phyloP scores from a whole-genome alignment of 768 basidiomycete genomes.

The Steccherinum ochraceum region DNA sequence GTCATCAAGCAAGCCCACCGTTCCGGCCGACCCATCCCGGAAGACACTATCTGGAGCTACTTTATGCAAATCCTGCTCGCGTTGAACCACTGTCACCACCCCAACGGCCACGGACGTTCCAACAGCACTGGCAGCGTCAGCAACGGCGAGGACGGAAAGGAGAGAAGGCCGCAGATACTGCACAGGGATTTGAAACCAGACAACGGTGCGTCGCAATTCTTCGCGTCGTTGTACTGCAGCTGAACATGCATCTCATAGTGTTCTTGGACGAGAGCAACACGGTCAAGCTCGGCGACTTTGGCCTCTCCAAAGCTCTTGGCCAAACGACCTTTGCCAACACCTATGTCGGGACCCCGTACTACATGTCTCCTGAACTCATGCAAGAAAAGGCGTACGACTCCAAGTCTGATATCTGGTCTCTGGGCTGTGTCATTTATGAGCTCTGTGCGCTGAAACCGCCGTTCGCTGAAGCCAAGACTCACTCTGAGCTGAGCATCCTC shows the following conservation, averaged over 20 bases:
- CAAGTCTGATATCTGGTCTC: slow-evolving; percentile 97
- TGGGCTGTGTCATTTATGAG: slow-evolving; percentile 96
- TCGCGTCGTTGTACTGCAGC: neutral
- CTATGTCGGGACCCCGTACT: slow-evolving; percentile 98
- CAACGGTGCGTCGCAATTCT: slow-evolving; percentile 80
- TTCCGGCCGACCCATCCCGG: slow-evolving; percentile 68
- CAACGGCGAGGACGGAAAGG: slow-evolving; percentile 33
- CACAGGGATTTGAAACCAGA: slow-evolving; percentile 98
- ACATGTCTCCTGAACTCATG: slow-evolving; percentile 99
- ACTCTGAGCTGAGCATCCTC: slow-evolving; percentile 74
- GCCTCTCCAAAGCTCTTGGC: slow-evolving; percentile 85
- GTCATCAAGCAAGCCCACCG: slow-evolving; percentile 77
- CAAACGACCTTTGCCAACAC: slow-evolving; percentile 90
- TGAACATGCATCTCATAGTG: too few species aligned
- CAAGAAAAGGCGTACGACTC: slow-evolving; percentile 96
- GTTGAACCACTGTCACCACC: slow-evolving; percentile 89
- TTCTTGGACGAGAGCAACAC: slow-evolving; percentile 80
- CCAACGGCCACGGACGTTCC: slow-evolving; percentile 41
- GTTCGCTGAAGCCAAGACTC: slow-evolving; percentile 90
- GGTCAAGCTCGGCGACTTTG: slow-evolving; percentile 98
- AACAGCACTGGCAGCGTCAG: slow-evolving; percentile 30
- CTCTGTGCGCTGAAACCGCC: slow-evolving; percentile 91
- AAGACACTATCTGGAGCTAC: slow-evolving; percentile 94
- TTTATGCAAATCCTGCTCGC: slow-evolving; percentile 91
- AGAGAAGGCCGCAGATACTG: slow-evolving; percentile 67